These are phyloP conservation scores for Tetrastigma voinierianum DNA, from an alignment of 164 flowering plant species.

Conservation along the genomic window DNA sequence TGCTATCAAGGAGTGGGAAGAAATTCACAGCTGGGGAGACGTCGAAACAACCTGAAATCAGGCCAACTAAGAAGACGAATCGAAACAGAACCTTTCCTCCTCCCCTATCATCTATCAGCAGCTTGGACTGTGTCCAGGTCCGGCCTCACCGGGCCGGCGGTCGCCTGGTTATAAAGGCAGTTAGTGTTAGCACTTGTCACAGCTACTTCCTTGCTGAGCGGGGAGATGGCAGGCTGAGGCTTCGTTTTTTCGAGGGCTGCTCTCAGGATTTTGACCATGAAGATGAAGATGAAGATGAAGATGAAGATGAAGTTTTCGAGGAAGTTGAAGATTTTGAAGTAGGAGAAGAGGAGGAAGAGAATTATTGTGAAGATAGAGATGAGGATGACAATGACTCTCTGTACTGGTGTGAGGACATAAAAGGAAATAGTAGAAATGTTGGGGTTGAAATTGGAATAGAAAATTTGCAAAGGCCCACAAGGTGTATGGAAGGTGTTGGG, in stretches of 20 bases:
- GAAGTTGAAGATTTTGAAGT: too few species aligned
- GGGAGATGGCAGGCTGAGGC: constrained; percentile 48
- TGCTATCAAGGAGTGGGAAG: neutral
- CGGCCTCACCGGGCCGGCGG: constrained; percentile 52
- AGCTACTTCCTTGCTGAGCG: constrained; percentile 43
- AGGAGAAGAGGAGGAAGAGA: neutral
- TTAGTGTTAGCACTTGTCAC: constrained; percentile 7
- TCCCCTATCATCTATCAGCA: constrained; percentile 46
- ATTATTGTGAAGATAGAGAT: neutral
- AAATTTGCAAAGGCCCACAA: constrained; percentile 24
- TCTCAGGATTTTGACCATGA: neutral
- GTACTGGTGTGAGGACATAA: constrained; percentile 5
- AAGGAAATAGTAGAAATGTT: constrained; percentile 13
- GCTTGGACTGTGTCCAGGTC: constrained; percentile 29
- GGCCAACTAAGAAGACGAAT: neutral
- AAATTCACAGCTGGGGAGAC: neutral
- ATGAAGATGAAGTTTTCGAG: too few species aligned
- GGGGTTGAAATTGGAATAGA: constrained; percentile 21
- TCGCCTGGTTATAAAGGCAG: constrained; percentile 49
- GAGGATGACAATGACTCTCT: too few species aligned
- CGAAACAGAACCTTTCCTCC: constrained; percentile 27
- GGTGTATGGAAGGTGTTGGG: constrained; percentile 36
- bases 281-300: too few species aligned
- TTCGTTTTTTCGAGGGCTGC: constrained; percentile 18
- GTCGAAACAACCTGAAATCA: neutral